Evolutionary conservation across 1,139 yeast genomes (phyloP), one percentile per base, ranked within the genome.

Genomic region (Wickerhamomyces sp.): DNA sequence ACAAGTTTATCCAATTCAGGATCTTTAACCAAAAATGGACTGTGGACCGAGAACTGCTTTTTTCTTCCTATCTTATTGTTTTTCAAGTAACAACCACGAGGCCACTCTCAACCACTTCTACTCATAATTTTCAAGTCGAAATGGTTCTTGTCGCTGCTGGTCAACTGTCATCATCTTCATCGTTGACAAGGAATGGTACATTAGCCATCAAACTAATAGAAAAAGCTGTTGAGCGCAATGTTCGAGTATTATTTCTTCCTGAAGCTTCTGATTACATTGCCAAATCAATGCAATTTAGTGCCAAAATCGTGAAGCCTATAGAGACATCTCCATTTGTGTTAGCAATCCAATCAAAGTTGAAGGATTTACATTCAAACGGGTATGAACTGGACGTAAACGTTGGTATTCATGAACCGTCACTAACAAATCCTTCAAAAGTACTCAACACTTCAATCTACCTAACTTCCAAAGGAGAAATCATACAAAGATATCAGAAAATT

Each of bases 261-360:
- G 99, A 93, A 62, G 98, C 98, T 0, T 76, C 93, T 1, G 98
- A 93, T 60, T 93, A 89, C 62, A 74, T 93, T 38, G 84, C 95
- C 5, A 71, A 78, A 40, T 77, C 81, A 52, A 81, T 94, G 1
- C 63, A 63, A 1, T 91, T 88, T 53, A 83, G 95, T 1, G 69
- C 74, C 44, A 57, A 68, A 33, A 67, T 91, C 31, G 89, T 85
- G 0, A 62, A 71, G 36, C 56, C 76, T 2, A 76, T 84, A 2
- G 68, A 65, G 1, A 66, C 69, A 13, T 69, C 78, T 0, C 75
- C 76, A 6, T 84, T 88, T 51, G 62, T 77, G 6, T 57, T 60
- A 6, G 71, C 74, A 2, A 71, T 90, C 36, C 77, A 73, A 48
- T 47, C 64, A 2, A 77, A 78, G 35, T 64, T 88, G 45, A 63